These are phyloP conservation scores for Lepidium sativum DNA, from an alignment of 345 rosid species.

Conservation along the genomic window DNA sequence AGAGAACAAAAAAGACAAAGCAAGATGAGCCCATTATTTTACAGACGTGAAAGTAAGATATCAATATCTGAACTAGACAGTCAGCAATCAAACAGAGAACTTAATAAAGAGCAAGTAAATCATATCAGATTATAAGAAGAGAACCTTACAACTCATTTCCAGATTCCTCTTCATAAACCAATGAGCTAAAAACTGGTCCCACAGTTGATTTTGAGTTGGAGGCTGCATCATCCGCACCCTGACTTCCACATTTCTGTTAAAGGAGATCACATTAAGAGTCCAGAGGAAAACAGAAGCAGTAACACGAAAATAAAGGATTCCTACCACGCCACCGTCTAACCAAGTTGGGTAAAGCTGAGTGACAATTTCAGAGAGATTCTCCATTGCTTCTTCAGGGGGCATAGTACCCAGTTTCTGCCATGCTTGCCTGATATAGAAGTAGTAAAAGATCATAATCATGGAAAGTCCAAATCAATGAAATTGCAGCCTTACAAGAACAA, in stretches of 20 bases:
- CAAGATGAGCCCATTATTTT: background rate
- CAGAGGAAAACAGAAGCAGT: background rate
- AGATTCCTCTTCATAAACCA: conserved; percentile 65
- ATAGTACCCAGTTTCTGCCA: conserved; percentile 98
- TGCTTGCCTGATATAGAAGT: conserved; percentile 56
- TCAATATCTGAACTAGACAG: background rate
- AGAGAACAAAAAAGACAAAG: background rate
- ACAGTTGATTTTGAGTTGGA: conserved; percentile 51
- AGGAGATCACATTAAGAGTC: conserved; percentile 7
- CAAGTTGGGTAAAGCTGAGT: conserved; percentile 78
- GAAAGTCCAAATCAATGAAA: background rate
- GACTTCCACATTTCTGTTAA: conserved; percentile 40
- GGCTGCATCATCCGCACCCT: conserved; percentile 29
- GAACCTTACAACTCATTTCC: conserved; percentile 81
- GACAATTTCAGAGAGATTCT: conserved; percentile 69
- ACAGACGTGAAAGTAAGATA: background rate
- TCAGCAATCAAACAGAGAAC: background rate
- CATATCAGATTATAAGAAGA: conserved; percentile 18
- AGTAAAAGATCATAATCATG: background rate
- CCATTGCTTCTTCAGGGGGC: too few species aligned
- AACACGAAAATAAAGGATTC: background rate
- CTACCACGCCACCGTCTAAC: conserved; percentile 63
- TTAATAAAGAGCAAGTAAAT: background rate
- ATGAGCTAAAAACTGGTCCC: conserved; percentile 96
- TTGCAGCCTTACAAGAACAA: background rate